Percentiles rank a stretch among this genome's conserved stretches.
Evolutionary conservation across 306 rosid genomes (phyloP).

Genomic region (Argentina anserina): DNA sequence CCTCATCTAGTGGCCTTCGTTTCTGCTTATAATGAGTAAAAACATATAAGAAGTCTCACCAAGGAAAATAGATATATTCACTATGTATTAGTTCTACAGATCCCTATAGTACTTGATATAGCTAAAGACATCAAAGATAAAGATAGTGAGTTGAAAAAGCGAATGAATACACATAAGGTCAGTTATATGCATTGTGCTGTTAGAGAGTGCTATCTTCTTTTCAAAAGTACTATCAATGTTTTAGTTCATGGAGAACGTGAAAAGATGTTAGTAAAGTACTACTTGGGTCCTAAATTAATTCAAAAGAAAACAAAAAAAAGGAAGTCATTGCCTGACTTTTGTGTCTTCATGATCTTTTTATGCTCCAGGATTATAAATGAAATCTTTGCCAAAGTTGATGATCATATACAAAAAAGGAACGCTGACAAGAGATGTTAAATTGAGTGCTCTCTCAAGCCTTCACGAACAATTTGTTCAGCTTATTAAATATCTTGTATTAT

Average conservation of each 20-base stretch:
- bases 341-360: constrained; percentile 24
- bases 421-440: constrained; percentile 42
- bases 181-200: constrained; percentile 79
- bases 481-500: constrained; percentile 64
- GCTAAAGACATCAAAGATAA: constrained; percentile 76
- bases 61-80: constrained; percentile 2
- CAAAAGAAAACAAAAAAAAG: constrained; percentile 12
- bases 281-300: constrained; percentile 5
- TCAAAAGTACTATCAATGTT: constrained; percentile 54
- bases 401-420: constrained; percentile 24
- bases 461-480: constrained; percentile 57
- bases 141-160: constrained; percentile 72
- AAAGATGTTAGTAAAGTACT: constrained; percentile 47
- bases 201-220: constrained; percentile 76
- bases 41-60: constrained; percentile 4
- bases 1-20: constrained; percentile 96
- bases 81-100: constrained; percentile 40
- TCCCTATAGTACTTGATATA: constrained; percentile 94
- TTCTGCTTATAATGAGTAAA: constrained; percentile 49
- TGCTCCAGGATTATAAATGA: constrained; percentile 62
- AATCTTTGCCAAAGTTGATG: constrained; percentile 64
- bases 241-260: constrained; percentile 75
- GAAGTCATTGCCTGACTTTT: constrained; percentile 6
- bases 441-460: constrained; percentile 77
- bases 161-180: constrained; percentile 60